A percentile compares a stretch with the other conserved stretches of the same genome.
Conservation (phyloP, 495 filamentous ascomycete genomes). For the Neurospora sp. region DNA sequence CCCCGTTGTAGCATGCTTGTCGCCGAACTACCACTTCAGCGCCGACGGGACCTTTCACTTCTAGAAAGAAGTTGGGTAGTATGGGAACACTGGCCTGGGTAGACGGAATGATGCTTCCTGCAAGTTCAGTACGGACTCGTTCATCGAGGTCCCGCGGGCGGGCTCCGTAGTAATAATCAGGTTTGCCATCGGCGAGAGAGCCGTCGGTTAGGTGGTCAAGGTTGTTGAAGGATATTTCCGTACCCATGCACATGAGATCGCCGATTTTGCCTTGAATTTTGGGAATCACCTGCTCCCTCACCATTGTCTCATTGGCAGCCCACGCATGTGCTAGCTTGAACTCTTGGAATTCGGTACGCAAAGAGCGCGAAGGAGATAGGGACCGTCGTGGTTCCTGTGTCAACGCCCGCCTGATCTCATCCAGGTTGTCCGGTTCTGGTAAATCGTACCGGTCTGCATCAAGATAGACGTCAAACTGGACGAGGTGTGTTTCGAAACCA, state of each 20-base stretch:
- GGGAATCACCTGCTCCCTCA: background rate
- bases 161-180: background rate
- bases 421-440: background rate
- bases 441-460: too few relatives aligned
- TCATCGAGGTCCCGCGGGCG: background rate
- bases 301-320: background rate
- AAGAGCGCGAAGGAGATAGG: background rate
- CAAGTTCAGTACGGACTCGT: background rate
- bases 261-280: background rate
- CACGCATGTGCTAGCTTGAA: accelerated
- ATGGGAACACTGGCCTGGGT: background rate
- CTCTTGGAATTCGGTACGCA: background rate
- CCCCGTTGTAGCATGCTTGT: background rate
- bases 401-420: background rate
- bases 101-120: background rate
- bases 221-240: background rate
- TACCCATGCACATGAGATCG: background rate
- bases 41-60: background rate
- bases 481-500: background rate
- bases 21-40: background rate
- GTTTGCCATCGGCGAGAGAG: accelerated
- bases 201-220: background rate
- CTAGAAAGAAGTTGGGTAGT: background rate
- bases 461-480: background rate
- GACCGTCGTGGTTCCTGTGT: background rate